These are phyloP conservation scores for Pythium volutum DNA, from an alignment of 352 stramenopile species.

Conservation along the genomic window DNA sequence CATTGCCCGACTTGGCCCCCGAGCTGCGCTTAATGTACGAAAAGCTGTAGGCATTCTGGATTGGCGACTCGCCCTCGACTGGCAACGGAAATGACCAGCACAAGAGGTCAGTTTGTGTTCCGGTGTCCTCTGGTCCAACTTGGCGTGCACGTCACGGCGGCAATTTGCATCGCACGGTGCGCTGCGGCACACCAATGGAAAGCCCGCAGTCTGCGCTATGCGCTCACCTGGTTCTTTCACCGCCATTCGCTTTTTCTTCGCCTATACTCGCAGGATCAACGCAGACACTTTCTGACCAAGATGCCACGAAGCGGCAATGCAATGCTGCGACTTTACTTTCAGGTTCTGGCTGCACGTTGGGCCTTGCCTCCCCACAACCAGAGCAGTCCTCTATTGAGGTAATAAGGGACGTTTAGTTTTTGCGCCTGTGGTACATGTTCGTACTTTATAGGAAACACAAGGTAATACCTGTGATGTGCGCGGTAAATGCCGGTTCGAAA, in stretches of 20 bases:
- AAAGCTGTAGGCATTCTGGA: constrained; percentile 90
- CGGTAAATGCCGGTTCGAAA: constrained; percentile 10
- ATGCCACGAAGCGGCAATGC: background rate
- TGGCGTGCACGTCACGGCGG: background rate
- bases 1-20: constrained; percentile 61
- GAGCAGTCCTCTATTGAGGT: constrained; percentile 10
- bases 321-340: constrained; percentile 9
- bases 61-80: constrained; percentile 48
- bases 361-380: background rate
- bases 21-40: constrained; percentile 89
- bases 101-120: background rate
- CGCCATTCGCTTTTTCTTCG: constrained; percentile 43
- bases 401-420: constrained; percentile 1
- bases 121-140: background rate
- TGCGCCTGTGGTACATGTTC: background rate
- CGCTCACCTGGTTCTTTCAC: constrained; percentile 32
- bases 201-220: background rate
- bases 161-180: background rate
- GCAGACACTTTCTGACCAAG: background rate
- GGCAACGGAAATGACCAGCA: background rate
- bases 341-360: constrained; percentile 5
- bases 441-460: constrained; percentile 5
- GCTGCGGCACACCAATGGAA: background rate
- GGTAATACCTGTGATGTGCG: background rate
- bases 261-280: constrained; percentile 28